These are phyloP conservation scores for Metschnikowia baotianmanensis DNA, from an alignment of 805 yeast genomes.

Conservation along the genomic window DNA sequence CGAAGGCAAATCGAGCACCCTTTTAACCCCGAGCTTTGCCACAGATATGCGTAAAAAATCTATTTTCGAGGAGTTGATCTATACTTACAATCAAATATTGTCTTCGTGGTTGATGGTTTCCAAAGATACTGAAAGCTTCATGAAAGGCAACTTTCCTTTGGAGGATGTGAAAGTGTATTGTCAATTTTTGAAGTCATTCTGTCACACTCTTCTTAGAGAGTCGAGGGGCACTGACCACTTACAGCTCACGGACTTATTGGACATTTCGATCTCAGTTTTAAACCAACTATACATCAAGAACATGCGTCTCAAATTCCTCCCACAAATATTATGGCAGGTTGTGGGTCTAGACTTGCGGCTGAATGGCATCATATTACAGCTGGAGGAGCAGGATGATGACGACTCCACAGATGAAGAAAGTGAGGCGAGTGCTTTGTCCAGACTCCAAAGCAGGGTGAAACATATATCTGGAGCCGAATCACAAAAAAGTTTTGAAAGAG, in stretches of 20 bases:
- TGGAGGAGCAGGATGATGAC: slow-evolving; percentile 42
- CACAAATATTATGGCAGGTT: slow-evolving; percentile 50
- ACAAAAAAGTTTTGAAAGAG: slow-evolving; percentile 31
- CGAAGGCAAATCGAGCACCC: not conserved
- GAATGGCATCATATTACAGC: slow-evolving; percentile 30
- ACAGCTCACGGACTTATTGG: slow-evolving; percentile 17
- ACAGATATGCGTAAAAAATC: not conserved
- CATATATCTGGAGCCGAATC: not conserved
- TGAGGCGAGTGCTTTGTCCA: not conserved
- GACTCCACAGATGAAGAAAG: slow-evolving; percentile 18
- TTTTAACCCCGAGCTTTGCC: not conserved
- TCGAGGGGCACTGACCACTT: not conserved
- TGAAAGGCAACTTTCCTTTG: slow-evolving; percentile 38
- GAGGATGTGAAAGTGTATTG: slow-evolving; percentile 42
- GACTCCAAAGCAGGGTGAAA: not conserved
- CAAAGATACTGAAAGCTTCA: slow-evolving; percentile 59
- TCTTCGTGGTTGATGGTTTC: slow-evolving; percentile 67
- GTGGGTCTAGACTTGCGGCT: slow-evolving; percentile 31
- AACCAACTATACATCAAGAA: slow-evolving; percentile 67
- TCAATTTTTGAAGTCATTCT: slow-evolving; percentile 47
- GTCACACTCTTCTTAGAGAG: slow-evolving; percentile 42
- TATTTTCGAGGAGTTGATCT: slow-evolving; percentile 38
- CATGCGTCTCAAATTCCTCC: slow-evolving; percentile 54
- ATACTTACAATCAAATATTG: slow-evolving; percentile 56
- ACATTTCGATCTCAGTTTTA: slow-evolving; percentile 49